Conservation (phyloP, 768 basidiomycete genomes). For the Tricholoma furcatifolium region DNA sequence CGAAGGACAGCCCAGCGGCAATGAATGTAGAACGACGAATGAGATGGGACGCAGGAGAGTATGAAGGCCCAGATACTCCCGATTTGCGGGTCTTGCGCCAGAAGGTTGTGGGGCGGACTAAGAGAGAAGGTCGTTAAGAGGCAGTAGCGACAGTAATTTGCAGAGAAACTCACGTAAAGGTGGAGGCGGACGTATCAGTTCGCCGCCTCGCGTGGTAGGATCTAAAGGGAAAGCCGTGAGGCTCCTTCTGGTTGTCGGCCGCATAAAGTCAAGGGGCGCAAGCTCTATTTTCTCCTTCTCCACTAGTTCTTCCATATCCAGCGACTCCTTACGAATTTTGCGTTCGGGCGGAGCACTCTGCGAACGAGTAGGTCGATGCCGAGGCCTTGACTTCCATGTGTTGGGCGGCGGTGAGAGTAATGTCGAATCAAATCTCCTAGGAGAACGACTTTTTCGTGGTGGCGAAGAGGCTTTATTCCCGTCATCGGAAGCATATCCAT, state of each 20-base stretch:
- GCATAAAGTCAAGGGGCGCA: slow-evolving; percentile 13
- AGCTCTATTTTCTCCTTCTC: slow-evolving; percentile 11
- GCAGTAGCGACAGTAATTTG: background rate
- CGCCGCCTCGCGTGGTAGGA: slow-evolving; percentile 36
- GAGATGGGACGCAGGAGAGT: slow-evolving; percentile 71
- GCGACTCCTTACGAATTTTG: slow-evolving; percentile 13
- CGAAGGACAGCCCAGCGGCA: slow-evolving; percentile 70
- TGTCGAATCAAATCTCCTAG: slow-evolving; percentile 27
- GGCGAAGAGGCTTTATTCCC: slow-evolving; percentile 2
- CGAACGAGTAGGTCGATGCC: slow-evolving; percentile 45
- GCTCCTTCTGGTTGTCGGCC: slow-evolving; percentile 24
- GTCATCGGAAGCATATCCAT: slow-evolving; percentile 1
- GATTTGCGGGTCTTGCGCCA: slow-evolving; percentile 75
- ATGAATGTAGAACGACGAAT: slow-evolving; percentile 78
- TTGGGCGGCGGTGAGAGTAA: slow-evolving; percentile 49
- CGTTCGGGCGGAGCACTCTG: slow-evolving; percentile 47
- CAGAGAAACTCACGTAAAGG: slow-evolving; percentile 53
- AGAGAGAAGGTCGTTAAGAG: background rate
- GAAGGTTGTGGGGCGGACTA: slow-evolving; percentile 81
- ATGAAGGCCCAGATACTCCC: slow-evolving; percentile 67
- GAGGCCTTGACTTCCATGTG: slow-evolving; percentile 39
- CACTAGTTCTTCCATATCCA: slow-evolving; percentile 2
- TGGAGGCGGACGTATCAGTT: slow-evolving; percentile 59
- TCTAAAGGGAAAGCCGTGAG: slow-evolving; percentile 27
- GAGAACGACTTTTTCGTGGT: slow-evolving; percentile 15